Base-by-base conservation (phyloP, 495 filamentous ascomycete genomes). In the Amphirosellinia nigrospora region DNA sequence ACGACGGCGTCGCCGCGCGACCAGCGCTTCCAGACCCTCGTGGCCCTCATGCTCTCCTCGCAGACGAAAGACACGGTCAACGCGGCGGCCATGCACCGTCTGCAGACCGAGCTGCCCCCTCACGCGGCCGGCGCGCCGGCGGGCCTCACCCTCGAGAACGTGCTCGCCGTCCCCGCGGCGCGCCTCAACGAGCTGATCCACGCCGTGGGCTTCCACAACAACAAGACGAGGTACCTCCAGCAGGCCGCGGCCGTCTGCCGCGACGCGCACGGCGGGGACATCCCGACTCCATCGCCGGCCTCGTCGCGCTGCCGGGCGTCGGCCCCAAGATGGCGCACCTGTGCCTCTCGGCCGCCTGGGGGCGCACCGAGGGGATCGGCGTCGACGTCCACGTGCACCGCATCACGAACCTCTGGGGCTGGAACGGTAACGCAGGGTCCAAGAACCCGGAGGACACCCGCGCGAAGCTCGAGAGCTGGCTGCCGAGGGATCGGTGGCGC, bases 241-340 rank as follows among this genome's bases (percentile, higher is more conserved):
- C 82, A 89, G 26, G 82, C 91, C 0, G 95, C 94, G 8, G 74
- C 83, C 9, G 90, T 97, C 48, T 84, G 97, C 2, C 83, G 87
- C 11, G 91, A 96, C 66, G 67, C 88, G 30, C 91, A 87, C 74
- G 76, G 78, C 56, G 87, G 88, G 38, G 96, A 98, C 79, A 97
- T 99, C 70, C 96, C 96, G 0, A 89, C 61, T 93, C 93, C 0
- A 86, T 94, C 23, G 89, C 90, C 60, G 94, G 90, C 0, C 84
- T 99, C 21, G 89, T 90, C 75, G 85, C 88, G 8, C 87, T 99
- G 0, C 96, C 96, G 0, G 96, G 96, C 2, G 95, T 99, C 0
- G 96, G 96, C 0, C 96, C 96, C 7, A 99, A 99, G 81, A 99
- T 99, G 95, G 96, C 93, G 23, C 94, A 96, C 75, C 86, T 99